phyloP scores from a whole-genome alignment of 306 rosid genomes.

The Luffa acutangula region DNA sequence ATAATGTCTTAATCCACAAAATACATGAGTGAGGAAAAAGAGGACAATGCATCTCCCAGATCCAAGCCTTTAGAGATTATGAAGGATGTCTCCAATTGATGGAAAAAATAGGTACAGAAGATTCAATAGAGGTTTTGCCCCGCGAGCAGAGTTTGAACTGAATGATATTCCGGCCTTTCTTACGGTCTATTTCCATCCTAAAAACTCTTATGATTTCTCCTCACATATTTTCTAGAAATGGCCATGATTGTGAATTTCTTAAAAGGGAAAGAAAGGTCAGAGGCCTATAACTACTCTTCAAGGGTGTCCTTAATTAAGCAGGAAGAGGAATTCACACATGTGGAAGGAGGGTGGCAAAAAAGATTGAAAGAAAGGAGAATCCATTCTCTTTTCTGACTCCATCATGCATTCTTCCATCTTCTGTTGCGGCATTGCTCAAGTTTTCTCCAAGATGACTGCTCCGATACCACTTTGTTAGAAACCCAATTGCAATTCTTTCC shows the following conservation, averaged over 20 bases:
- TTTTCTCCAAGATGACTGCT: no score
- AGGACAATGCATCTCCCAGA: background rate
- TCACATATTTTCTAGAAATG: background rate
- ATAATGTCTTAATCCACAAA: background rate
- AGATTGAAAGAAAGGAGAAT: background rate
- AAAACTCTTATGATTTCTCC: background rate
- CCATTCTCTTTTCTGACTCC: background rate
- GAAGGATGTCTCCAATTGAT: background rate
- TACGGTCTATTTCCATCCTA: background rate
- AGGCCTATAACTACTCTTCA: background rate
- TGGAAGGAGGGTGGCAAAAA: background rate
- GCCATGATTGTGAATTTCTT: background rate
- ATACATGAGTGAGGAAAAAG: background rate
- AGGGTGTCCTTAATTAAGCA: background rate
- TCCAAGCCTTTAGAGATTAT: background rate
- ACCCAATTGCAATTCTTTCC: no score
- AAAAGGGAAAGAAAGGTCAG: background rate
- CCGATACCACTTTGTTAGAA: no score
- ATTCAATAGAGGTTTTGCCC: background rate
- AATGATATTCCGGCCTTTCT: background rate
- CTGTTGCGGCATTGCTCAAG: no score
- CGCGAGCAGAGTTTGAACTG: background rate
- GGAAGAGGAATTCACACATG: background rate
- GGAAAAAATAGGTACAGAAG: background rate
- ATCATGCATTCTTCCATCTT: no score